Evolutionary conservation across 768 basidiomycete species (phyloP).

Genomic region (Lactarius tabidus): DNA sequence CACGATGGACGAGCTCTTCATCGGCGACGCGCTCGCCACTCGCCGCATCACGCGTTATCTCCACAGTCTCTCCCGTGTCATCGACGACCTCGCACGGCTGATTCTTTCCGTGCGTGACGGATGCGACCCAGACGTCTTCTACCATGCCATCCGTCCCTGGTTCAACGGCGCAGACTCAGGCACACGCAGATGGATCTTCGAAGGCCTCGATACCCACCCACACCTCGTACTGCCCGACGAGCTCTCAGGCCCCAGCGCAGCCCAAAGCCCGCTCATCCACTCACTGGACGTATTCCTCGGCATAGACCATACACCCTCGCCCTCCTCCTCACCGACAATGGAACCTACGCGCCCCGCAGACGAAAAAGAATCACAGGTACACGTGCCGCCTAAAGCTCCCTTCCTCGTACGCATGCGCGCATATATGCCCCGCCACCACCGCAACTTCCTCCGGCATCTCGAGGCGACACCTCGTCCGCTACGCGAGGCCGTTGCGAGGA

Average conservation of each 20-base stretch:
- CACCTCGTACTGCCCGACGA: constrained; percentile 34
- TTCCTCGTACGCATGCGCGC: constrained; percentile 54
- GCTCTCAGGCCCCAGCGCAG: constrained; percentile 56
- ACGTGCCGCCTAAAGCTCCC: constrained; percentile 8
- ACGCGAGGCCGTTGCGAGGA: constrained; percentile 38
- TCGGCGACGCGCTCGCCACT: constrained; percentile 50
- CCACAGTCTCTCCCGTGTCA: constrained; percentile 53
- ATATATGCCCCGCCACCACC: constrained; percentile 62
- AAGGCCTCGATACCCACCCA: constrained; percentile 40
- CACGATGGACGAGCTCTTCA: constrained; percentile 85
- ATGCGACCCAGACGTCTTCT: constrained; percentile 67
- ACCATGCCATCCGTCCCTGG: constrained; percentile 57
- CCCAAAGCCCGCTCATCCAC: constrained; percentile 58
- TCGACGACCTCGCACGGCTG: constrained; percentile 57
- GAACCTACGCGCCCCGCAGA: background rate
- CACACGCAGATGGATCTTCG: constrained; percentile 40
- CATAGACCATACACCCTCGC: constrained; percentile 41
- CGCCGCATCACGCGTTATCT: constrained; percentile 58
- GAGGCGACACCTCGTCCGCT: constrained; percentile 44
- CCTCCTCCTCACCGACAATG: constrained; percentile 12
- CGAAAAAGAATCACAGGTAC: background rate
- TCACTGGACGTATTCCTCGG: constrained; percentile 52
- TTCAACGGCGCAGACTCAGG: constrained; percentile 52
- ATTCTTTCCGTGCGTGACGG: constrained; percentile 62
- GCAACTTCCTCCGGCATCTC: constrained; percentile 53